Conservation (phyloP, 2,329 filamentous ascomycete species). For the Talaromyces sp. region DNA sequence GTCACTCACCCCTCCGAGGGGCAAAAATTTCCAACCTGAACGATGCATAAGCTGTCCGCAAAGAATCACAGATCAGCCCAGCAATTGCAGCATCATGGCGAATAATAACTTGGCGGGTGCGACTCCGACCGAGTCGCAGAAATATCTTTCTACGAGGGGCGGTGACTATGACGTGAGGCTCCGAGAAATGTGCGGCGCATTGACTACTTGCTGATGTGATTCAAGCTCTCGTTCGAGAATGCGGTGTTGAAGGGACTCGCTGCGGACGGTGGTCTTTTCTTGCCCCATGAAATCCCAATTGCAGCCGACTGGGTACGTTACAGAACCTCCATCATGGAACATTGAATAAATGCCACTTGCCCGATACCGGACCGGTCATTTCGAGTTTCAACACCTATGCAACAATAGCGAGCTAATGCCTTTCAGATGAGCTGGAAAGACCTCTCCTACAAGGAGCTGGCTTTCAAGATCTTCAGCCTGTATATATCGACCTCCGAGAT, state of each 20-base stretch:
- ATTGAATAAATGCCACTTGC: background rate
- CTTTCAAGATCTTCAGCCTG: constrained; percentile 76
- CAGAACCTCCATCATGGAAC: background rate
- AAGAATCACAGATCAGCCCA: background rate
- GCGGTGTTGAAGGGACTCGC: constrained; percentile 87
- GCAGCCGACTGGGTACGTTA: constrained; percentile 51
- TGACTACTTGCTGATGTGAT: background rate
- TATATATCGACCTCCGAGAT: constrained; percentile 85
- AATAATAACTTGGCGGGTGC: background rate
- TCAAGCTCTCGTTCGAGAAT: constrained; percentile 72
- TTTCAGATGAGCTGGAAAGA: constrained; percentile 61
- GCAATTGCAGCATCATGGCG: background rate
- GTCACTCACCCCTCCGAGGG: background rate
- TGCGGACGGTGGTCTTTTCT: constrained; percentile 80
- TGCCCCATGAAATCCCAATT: constrained; percentile 73
- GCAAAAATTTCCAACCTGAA: background rate
- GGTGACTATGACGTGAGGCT: constrained; percentile 23
- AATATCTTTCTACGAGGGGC: constrained; percentile 28
- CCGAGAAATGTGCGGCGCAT: background rate
- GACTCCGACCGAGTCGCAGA: constrained; percentile 21
- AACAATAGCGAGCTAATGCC: background rate
- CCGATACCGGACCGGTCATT: background rate
- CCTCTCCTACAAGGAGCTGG: constrained; percentile 73
- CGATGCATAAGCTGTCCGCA: background rate
- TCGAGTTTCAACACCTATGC: background rate